Conservation (phyloP, 495 filamentous ascomycete genomes). For the Pyronema omphalodes region DNA sequence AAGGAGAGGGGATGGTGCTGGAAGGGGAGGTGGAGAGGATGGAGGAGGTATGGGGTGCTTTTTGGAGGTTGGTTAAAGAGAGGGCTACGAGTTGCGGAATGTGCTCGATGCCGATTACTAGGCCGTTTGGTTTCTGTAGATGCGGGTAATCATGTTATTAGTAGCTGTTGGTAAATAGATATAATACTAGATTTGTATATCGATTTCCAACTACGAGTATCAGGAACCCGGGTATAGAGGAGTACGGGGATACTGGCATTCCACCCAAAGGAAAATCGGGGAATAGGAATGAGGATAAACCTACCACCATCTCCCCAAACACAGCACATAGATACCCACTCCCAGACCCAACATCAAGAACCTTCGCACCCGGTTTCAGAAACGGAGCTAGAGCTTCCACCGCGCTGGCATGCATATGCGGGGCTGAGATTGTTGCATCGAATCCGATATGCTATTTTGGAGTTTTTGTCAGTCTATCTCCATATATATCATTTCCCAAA, state of each 20-base stretch:
- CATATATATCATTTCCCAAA: too few relatives aligned
- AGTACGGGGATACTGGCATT: too few relatives aligned
- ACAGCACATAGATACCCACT: conserved; percentile 87
- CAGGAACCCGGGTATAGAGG: too few relatives aligned
- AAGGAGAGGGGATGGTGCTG: too few relatives aligned
- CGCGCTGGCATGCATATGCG: conserved; percentile 75
- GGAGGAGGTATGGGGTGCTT: conserved; percentile 25
- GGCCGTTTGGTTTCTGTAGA: conserved; percentile 26
- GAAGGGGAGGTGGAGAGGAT: too few relatives aligned
- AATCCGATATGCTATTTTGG: conserved; percentile 47
- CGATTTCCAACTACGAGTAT: too few relatives aligned
- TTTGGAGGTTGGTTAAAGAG: conserved; percentile 52
- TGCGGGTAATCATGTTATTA: neutral
- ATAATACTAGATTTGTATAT: too few relatives aligned
- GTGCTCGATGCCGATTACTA: conserved; percentile 73
- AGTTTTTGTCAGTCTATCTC: neutral
- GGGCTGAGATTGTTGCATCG: conserved; percentile 79
- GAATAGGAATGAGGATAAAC: conserved; percentile 8
- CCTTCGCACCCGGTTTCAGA: conserved; percentile 23
- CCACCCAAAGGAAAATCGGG: neutral
- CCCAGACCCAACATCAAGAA: conserved; percentile 81
- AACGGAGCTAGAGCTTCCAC: conserved; percentile 12
- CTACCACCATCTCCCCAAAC: conserved; percentile 57
- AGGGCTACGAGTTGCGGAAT: conserved; percentile 60
- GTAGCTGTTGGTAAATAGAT: neutral